A percentile compares a stretch with the other conserved stretches of the same genome.
Evolutionary conservation across 192 early-diverging fungal genomes (phyloP).

Genomic region (Coemansia erecta): DNA sequence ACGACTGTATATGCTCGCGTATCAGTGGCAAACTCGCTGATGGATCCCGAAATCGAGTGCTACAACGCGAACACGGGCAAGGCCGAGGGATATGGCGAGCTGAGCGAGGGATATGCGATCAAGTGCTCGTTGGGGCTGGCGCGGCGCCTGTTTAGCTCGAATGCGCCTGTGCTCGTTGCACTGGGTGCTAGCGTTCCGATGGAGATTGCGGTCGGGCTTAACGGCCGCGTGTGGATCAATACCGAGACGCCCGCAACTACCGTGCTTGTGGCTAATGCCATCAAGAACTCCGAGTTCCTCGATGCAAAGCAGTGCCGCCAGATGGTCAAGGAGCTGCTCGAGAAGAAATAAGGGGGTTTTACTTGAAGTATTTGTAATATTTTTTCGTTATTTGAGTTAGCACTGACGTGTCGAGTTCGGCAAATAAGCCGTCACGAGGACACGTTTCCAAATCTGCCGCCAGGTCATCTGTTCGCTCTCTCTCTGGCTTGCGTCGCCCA

Average conservation of each 20-base stretch:
- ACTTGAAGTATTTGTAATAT: background rate
- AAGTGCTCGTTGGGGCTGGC: slow-evolving; percentile 74
- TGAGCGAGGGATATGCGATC: slow-evolving; percentile 76
- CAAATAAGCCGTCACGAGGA: too few species aligned
- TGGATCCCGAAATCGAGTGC: slow-evolving; percentile 98
- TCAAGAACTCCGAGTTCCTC: slow-evolving; percentile 72
- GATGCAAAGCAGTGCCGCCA: slow-evolving; percentile 56
- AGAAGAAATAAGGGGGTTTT: slow-evolving; percentile 13
- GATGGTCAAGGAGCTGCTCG: slow-evolving; percentile 55
- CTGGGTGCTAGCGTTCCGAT: slow-evolving; percentile 75
- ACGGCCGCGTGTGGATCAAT: slow-evolving; percentile 93
- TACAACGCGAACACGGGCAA: slow-evolving; percentile 75
- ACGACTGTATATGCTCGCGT: slow-evolving; percentile 82
- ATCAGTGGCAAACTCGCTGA: slow-evolving; percentile 85
- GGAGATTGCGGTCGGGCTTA: slow-evolving; percentile 88
- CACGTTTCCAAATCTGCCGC: too few species aligned
- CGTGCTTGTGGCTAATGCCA: slow-evolving; percentile 66
- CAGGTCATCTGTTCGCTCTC: too few species aligned
- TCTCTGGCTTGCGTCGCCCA: background rate
- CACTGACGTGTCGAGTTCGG: too few species aligned
- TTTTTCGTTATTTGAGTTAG: too few species aligned
- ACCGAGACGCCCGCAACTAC: slow-evolving; percentile 61
- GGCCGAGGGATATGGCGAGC: slow-evolving; percentile 87
- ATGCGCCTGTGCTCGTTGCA: slow-evolving; percentile 65
- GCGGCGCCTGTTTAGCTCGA: slow-evolving; percentile 66